These are phyloP conservation scores for Thalassiosira mediterranea DNA, from an alignment of 352 stramenopile species.

Conservation along the genomic window DNA sequence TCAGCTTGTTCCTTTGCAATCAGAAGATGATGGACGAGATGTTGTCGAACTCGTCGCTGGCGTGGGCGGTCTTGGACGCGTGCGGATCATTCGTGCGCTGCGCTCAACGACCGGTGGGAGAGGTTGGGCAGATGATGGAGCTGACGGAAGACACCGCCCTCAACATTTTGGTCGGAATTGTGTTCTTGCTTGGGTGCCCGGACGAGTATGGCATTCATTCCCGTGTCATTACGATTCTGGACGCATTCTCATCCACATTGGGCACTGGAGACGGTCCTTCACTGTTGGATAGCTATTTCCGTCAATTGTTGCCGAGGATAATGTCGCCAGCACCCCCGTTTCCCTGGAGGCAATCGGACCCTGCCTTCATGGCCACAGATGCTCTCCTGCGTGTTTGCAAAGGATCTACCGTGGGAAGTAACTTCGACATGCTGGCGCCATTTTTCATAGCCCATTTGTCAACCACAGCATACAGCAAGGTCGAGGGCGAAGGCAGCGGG, in stretches of 20 bases:
- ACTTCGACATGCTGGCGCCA: constrained; percentile 45
- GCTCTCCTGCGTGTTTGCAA: constrained; percentile 26
- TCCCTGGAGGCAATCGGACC: constrained; percentile 38
- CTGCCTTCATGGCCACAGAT: constrained; percentile 29
- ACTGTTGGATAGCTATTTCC: constrained; percentile 42
- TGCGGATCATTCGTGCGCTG: constrained; percentile 31
- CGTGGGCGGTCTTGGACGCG: constrained; percentile 40
- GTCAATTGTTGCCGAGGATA: constrained; percentile 26
- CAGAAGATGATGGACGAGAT: constrained; percentile 13
- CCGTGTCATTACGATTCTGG: constrained; percentile 19
- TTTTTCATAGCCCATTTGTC: constrained; percentile 45
- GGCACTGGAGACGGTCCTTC: background rate
- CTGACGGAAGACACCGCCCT: constrained; percentile 19
- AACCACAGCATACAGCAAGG: constrained; percentile 2
- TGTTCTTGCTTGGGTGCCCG: constrained; percentile 36
- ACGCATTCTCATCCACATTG: constrained; percentile 19
- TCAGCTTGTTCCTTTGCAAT: constrained; percentile 15
- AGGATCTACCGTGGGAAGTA: constrained; percentile 33
- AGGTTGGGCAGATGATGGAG: background rate
- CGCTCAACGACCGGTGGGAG: background rate
- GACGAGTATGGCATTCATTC: constrained; percentile 11
- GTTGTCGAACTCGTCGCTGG: constrained; percentile 20
- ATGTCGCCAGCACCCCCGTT: constrained; percentile 13
- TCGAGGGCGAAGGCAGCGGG: background rate
- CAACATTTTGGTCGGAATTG: constrained; percentile 32